Conservation (phyloP, 495 filamentous ascomycete species). For the Podospora comata region DNA sequence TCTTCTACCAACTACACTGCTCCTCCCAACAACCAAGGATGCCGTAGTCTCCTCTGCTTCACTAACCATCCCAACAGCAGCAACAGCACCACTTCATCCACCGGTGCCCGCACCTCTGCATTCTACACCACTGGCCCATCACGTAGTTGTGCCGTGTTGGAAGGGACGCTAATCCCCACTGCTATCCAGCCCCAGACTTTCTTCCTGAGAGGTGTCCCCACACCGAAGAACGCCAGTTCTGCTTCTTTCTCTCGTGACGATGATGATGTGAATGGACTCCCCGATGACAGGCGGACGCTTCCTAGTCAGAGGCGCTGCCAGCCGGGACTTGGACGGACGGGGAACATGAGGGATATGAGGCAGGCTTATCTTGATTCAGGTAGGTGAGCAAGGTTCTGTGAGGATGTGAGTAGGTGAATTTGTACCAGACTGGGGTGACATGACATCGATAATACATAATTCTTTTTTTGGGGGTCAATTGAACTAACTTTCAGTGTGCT, state of each 20-base stretch:
- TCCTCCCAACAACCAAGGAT: neutral
- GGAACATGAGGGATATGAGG: neutral
- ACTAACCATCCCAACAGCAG: neutral
- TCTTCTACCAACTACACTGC: neutral
- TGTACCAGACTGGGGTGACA: too few species aligned
- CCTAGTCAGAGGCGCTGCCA: conserved; percentile 6
- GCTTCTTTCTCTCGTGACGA: neutral
- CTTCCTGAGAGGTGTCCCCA: neutral
- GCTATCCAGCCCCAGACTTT: neutral
- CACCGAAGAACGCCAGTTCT: neutral
- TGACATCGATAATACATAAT: too few species aligned
- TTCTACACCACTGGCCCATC: neutral
- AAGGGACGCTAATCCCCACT: neutral
- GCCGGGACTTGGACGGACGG: neutral
- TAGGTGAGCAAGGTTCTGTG: neutral
- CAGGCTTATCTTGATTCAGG: neutral
- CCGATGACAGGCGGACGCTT: conserved; percentile 10
- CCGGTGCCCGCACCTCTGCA: neutral
- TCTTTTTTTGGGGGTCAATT: too few species aligned
- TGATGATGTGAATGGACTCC: neutral
- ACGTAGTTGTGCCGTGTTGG: neutral
- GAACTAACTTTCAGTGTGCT: too few species aligned
- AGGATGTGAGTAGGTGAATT: neutral
- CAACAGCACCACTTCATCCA: neutral
- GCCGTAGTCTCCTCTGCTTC: neutral